These are phyloP conservation scores for Xylariales sp. DNA, from an alignment of 2,329 filamentous ascomycete species.

Conservation along the genomic window DNA sequence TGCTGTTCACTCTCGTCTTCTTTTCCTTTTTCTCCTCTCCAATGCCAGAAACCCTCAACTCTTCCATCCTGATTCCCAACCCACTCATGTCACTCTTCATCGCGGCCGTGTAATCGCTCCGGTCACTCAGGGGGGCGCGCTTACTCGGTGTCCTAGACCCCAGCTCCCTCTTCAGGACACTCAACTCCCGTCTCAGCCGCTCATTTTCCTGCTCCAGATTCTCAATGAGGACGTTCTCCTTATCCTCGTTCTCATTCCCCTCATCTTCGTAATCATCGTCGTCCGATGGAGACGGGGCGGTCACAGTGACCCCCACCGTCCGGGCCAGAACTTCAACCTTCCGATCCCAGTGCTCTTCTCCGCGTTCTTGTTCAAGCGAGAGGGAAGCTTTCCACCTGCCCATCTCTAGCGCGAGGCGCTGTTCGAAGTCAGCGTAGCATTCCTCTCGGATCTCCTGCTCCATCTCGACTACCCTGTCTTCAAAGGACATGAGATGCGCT, in stretches of 20 bases:
- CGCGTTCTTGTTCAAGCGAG: slow-evolving; percentile 72
- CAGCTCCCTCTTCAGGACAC: slow-evolving; percentile 62
- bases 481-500: slow-evolving; percentile 64
- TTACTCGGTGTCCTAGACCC: slow-evolving; percentile 59
- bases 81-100: slow-evolving; percentile 26
- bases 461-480: slow-evolving; percentile 60
- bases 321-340: slow-evolving; percentile 74
- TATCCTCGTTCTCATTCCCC: slow-evolving; percentile 44
- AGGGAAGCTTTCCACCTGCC: slow-evolving; percentile 75
- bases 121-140: slow-evolving; percentile 49
- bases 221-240: slow-evolving; percentile 59
- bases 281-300: slow-evolving; percentile 36
- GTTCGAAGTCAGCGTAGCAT: slow-evolving; percentile 81
- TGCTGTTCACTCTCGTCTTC: slow-evolving; percentile 21
- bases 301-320: slow-evolving; percentile 41
- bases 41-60: slow-evolving; percentile 37
- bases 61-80: slow-evolving; percentile 45
- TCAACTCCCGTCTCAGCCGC: slow-evolving; percentile 59
- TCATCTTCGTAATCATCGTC: slow-evolving; percentile 43
- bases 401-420: slow-evolving; percentile 67
- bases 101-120: slow-evolving; percentile 38
- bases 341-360: slow-evolving; percentile 79
- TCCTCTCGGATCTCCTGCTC: slow-evolving; percentile 87
- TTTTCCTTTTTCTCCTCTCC: slow-evolving; percentile 12
- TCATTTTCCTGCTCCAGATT: slow-evolving; percentile 69